Base-by-base conservation (phyloP, 164 flowering plant genomes). In the Warburgia ugandensis region DNA sequence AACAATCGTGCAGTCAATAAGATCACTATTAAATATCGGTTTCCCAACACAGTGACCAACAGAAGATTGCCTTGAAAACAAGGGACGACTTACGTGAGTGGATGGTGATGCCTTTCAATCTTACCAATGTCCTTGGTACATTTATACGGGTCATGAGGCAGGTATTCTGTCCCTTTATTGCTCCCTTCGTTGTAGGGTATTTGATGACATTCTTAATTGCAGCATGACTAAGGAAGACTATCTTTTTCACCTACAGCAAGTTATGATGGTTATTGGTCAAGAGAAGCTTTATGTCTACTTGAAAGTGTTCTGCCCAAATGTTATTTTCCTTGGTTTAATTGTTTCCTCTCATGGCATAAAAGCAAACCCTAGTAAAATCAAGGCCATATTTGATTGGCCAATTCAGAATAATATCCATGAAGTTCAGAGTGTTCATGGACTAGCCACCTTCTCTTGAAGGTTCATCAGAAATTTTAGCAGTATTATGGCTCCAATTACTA, bases 391-490 rank as follows among this genome's bases (percentile, higher is more conserved):
- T 4, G 23, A 19, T 5, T 23, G 29, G n/a, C 29, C 21, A 6
- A 1, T 9, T 9, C 31, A 43, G 2, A 21, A 21, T 5, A n/a
- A 2, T 30, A 11, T 48, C 11, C 23, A n/a, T 12, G 37, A 48
- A n/a, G 52, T 48, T 17, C 23, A 6, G 3, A 48, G 38, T 30
- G 29, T 48, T 19, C 52, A 48, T 48, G 38, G 2, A 10, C 13
- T 48, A 1, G 52, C 52, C 33, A 48, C 36, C 8, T 48, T 48
- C 20, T 48, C 29, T 38, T 11, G 22, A 5, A 5, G 52, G 37
- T 48, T 48, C 38, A 52, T 38, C 23, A 22, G 30, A 0, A 16
- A 8, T 13, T 52, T 36, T 19, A 26, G 20, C 12, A 36, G 14
- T 4, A 22, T 52, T 20, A 38, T 22, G 29, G 4, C 44, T 10